Base-by-base conservation (phyloP, 2,329 filamentous ascomycete genomes). In the Ophiostoma quercus region DNA sequence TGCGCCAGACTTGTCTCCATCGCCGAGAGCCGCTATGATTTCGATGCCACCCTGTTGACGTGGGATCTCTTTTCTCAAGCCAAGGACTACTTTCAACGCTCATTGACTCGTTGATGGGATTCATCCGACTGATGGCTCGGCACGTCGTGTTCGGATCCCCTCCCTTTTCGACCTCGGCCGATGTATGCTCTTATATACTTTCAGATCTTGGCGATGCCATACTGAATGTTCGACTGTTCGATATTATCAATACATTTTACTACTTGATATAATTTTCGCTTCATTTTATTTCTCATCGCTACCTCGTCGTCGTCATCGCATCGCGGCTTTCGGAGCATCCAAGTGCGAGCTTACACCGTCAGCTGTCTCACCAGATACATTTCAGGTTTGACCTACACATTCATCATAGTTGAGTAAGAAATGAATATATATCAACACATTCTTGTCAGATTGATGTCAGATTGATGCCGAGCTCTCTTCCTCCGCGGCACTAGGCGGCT, bases 261-360 rank as follows among this genome's bases (percentile, higher is more conserved):
- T 47, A 43, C 43, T 47, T 16, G 12, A 47, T 47, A 3, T n/a
- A 8, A n/a, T 47, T 4, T 47, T n/a, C 16, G 11, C 9, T 41
- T 41, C 39, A 41, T 9, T 41, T 47, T 57, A 11, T 6, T 57
- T 57, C 7, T 25, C 51, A 29, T 25, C 8, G 9, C 3, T 22
- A 57, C 11, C 11, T 25, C 19, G 22, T 25, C 51, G 22, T 25
- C 22, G n/a, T 2, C 2, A 25, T 25, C 8, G 14, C 1, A 25
- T 57, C n/a, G 51, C 2, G 8, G 25, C 3, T n/a, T n/a, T 57
- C 22, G 51, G 51, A 11, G 16, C n/a, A 57, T 25, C 51, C 51
- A 25, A 57, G 22, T 57, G 22, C 51, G n/a, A 57, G 51, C 51
- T 57, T 57, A 57, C n/a, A 54, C 51, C n/a, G 16, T n/a, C 43